These are phyloP conservation scores for Vicia faba DNA, from an alignment of 306 rosid genomes.

Conservation along the genomic window DNA sequence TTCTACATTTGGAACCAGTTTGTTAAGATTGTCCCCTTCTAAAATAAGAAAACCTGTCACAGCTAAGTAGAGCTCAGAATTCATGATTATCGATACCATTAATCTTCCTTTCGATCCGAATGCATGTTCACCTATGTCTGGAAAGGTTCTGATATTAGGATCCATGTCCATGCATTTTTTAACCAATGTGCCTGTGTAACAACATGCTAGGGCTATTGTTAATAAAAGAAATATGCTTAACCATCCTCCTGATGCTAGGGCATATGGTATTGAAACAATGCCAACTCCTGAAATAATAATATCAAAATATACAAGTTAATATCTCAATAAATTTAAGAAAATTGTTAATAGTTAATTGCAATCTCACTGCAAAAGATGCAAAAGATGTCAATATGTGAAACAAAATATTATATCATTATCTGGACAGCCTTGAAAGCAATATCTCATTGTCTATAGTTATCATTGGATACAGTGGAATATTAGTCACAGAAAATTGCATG, in stretches of 20 bases:
- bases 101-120: conserved; percentile 68
- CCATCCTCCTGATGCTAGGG: conserved; percentile 86
- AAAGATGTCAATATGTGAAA: too few species aligned
- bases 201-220: conserved; percentile 50
- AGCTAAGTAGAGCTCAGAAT: conserved; percentile 69
- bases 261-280: conserved; percentile 73
- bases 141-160: conserved; percentile 57
- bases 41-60: conserved; percentile 77
- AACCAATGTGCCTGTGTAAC: conserved; percentile 70
- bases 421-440: conserved; percentile 1
- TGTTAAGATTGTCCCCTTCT: conserved; percentile 73
- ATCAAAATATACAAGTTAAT: not conserved
- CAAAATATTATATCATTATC: not conserved
- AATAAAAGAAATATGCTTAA: conserved; percentile 66
- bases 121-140: conserved; percentile 79
- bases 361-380: too few species aligned
- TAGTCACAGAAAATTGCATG: not conserved
- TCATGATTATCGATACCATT: conserved; percentile 60
- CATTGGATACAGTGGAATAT: conserved; percentile 17
- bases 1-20: conserved; percentile 49
- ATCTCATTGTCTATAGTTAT: not conserved
- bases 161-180: conserved; percentile 81
- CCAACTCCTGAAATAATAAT: conserved; percentile 69
- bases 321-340: too few species aligned
- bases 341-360: too few species aligned